Conservation (phyloP, 2,329 filamentous ascomycete genomes). For the Sordariomycetes sp. region DNA sequence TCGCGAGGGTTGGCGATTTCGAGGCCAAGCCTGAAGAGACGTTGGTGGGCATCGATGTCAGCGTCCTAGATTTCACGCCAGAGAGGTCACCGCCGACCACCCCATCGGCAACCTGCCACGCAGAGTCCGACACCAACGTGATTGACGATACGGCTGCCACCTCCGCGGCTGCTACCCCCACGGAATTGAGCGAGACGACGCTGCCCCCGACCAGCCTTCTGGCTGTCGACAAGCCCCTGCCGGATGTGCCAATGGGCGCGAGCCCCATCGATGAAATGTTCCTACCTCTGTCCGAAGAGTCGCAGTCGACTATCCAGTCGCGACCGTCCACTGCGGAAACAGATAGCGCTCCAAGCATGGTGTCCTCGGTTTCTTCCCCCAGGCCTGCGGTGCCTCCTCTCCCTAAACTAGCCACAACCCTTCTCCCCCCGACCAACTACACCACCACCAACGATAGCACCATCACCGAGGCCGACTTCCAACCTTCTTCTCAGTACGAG, state of each 20-base stretch:
- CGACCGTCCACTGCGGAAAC: constrained; percentile 28
- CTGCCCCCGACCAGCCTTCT: constrained; percentile 21
- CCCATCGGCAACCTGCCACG: constrained; percentile 17
- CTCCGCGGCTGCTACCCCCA: constrained; percentile 18
- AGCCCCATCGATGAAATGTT: constrained; percentile 18
- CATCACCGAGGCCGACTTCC: constrained; percentile 33
- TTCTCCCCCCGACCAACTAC: constrained; percentile 33
- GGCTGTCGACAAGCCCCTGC: constrained; percentile 54
- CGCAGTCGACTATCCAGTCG: constrained; percentile 20
- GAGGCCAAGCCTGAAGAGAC: constrained; percentile 61
- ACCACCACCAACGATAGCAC: constrained; percentile 29
- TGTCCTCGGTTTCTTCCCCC: constrained; percentile 32
- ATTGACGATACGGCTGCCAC: constrained; percentile 23
- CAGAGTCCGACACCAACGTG: constrained; percentile 21
- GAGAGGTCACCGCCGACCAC: constrained; percentile 11
- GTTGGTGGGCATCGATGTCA: constrained; percentile 39
- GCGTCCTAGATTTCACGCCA: constrained; percentile 29
- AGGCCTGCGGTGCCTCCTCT: constrained; percentile 39
- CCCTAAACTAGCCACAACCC: constrained; percentile 40
- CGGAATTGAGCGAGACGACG: neutral
- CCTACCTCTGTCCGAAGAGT: constrained; percentile 3
- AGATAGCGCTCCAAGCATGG: constrained; percentile 25
- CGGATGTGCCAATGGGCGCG: constrained; percentile 46
- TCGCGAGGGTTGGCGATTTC: constrained; percentile 84
- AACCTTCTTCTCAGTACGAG: constrained; percentile 43